A percentile compares a stretch with the other conserved stretches of the same genome.
These are phyloP conservation scores for Kregervanrija delftensis DNA, from an alignment of 805 yeast genomes.

Conservation along the genomic window DNA sequence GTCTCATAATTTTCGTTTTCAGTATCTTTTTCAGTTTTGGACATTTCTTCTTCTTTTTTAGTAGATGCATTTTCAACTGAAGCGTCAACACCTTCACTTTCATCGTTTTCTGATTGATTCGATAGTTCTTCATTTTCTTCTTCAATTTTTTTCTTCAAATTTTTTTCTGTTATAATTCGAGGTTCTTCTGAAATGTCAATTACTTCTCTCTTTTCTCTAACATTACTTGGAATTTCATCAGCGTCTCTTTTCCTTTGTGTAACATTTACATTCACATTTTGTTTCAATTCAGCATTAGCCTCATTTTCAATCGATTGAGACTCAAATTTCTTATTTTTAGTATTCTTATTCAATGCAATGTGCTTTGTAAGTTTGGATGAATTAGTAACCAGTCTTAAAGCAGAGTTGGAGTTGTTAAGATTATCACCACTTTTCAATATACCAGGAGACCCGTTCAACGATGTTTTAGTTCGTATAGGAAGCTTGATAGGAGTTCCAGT, in stretches of 20 bases:
- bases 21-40: neutral
- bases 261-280: constrained; percentile 1
- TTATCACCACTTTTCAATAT: constrained; percentile 1
- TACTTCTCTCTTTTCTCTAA: neutral
- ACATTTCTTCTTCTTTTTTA: constrained; percentile 7
- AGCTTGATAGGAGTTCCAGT: constrained; percentile 26
- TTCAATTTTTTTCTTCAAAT: neutral
- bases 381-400: constrained; percentile 2
- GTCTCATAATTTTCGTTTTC: too few relatives aligned
- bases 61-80: neutral
- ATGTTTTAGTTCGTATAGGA: constrained; percentile 10
- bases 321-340: constrained; percentile 11
- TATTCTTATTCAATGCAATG: constrained; percentile 20
- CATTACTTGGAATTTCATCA: neutral
- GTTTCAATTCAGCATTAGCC: too few relatives aligned
- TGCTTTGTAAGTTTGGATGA: constrained; percentile 17
- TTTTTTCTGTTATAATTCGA: too few relatives aligned
- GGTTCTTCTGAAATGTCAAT: neutral
- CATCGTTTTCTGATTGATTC: too few relatives aligned
- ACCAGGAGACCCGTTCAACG: constrained; percentile 16
- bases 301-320: constrained; percentile 9
- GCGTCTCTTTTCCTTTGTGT: constrained; percentile 12
- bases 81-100: too few relatives aligned
- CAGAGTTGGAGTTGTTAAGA: neutral
- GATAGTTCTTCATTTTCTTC: constrained; percentile 2